phyloP scores from a whole-genome alignment of 345 rosid species.

The Eucalyptus shirleyi region DNA sequence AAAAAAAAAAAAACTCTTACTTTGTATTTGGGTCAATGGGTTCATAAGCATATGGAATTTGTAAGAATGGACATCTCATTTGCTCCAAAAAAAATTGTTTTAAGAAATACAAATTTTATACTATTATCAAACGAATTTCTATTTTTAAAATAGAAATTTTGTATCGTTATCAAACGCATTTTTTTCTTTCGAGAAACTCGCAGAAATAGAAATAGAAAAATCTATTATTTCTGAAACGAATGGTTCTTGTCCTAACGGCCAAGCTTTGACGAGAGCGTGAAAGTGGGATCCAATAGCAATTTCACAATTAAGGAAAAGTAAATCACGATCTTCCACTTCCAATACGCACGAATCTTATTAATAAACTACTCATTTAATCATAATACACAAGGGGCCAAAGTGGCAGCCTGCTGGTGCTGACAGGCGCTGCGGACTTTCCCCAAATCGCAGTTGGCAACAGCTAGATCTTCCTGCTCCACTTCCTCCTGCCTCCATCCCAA shows the following conservation, averaged over 20 bases:
- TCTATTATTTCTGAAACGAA: too few species aligned
- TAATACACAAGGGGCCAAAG: background rate
- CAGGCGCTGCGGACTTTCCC: background rate
- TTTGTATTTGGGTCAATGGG: too few species aligned
- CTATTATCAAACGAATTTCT: too few species aligned
- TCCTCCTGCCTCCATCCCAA: background rate
- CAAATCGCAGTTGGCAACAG: background rate
- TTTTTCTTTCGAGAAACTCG: too few species aligned
- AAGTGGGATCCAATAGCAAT: background rate
- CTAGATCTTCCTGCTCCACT: background rate
- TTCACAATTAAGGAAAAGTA: background rate
- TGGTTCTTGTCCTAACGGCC: accelerated
- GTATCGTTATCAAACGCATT: too few species aligned
- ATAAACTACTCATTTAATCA: background rate
- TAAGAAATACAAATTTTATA: too few species aligned
- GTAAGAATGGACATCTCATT: too few species aligned
- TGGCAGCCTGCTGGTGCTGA: background rate
- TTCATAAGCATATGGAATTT: too few species aligned
- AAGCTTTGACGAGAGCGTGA: accelerated
- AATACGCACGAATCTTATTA: background rate
- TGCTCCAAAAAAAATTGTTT: too few species aligned
- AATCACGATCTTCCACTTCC: background rate
- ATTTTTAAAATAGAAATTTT: too few species aligned
- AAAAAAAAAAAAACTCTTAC: too few species aligned
- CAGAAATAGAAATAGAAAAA: too few species aligned